Base-by-base conservation (phyloP, 2,329 filamentous ascomycete species). In the Nemania serpens region DNA sequence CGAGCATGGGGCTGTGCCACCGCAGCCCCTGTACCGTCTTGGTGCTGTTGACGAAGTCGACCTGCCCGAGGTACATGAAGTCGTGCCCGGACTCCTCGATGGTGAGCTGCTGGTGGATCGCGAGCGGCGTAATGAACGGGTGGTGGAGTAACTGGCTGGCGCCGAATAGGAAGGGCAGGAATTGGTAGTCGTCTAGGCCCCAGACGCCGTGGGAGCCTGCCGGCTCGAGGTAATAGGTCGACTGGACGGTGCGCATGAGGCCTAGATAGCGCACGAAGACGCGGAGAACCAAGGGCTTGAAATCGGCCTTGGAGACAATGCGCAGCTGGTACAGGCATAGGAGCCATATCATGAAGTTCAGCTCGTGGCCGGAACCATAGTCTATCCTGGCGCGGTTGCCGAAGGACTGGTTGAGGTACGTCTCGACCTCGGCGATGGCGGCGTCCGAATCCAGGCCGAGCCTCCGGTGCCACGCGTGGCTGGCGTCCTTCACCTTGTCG, bases 1-100 rank as follows among this genome's bases (percentile, higher is more conserved):
- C 95, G 17, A 99, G 85, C 96, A 99, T 98, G 3, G 96, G 95
- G 66, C 89, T 93, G 72, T 99, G 96, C 95, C 95, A 99, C 46
- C 95, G 85, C 62, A 99, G 79, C 1, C 93, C 94, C 71, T 96
- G 92, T 59, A 97, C 93, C 1, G 92, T 97, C 81, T 99, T 99
- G 60, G 96, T 96, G 68, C 88, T 91, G 77, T 98, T 97, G 59
- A 99, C 94, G 77, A 96, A 99, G 53, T 85, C 84, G 25, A 99
- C 91, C 76, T 98, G 95, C 54, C 93, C 90, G 0, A 99, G 85
- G 70, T 99, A 99, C 59, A 99, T 79, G 71, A 89, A 99, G 58
- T 97, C 91, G 58, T 83, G 79, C 13, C 87, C 85, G 70, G 91
- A 93, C 74, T 98, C 93, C 73, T 98, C 95, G 13, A 99, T 81